Conservation (phyloP, 805 yeast species). For the Saccharomycopsis sp. region DNA sequence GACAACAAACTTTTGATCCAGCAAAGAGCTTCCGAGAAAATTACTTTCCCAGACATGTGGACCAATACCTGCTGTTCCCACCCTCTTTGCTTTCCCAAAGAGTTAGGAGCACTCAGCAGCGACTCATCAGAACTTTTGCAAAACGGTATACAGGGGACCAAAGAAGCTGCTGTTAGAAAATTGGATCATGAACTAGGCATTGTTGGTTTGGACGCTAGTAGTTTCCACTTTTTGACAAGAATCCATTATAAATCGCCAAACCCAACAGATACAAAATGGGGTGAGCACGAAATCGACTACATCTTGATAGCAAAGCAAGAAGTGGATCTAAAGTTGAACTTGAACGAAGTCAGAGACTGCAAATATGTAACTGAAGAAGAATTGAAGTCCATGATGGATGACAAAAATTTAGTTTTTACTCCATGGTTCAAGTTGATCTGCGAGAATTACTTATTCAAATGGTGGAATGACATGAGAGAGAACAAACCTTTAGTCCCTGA, state of each 20-base stretch:
- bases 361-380: slow-evolving; percentile 64
- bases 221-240: slow-evolving; percentile 79
- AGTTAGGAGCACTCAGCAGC: slow-evolving; percentile 49
- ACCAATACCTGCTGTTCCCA: slow-evolving; percentile 99
- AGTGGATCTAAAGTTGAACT: slow-evolving; percentile 42
- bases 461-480: slow-evolving; percentile 80
- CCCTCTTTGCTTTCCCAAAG: slow-evolving; percentile 78
- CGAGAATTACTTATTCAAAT: slow-evolving; percentile 76
- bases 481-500: slow-evolving; percentile 42
- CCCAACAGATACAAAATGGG: slow-evolving; percentile 79
- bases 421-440: slow-evolving; percentile 98
- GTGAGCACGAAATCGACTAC: slow-evolving; percentile 96
- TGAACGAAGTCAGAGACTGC: slow-evolving; percentile 79
- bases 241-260: slow-evolving; percentile 86
- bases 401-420: slow-evolving; percentile 63
- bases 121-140: slow-evolving; percentile 31
- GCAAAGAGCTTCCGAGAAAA: slow-evolving; percentile 93
- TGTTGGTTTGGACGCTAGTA: slow-evolving; percentile 48
- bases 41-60: slow-evolving; percentile 96
- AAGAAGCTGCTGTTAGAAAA: slow-evolving; percentile 84
- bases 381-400: slow-evolving; percentile 68
- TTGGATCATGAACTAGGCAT: slow-evolving; percentile 92
- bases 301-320: slow-evolving; percentile 59
- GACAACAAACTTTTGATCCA: slow-evolving; percentile 73
- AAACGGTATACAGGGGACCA: slow-evolving; percentile 67